Evolutionary conservation across 1,284 basidiomycete species (phyloP), one percentile per base, ranked within the genome.

Genomic region (Puccinia hordei): DNA sequence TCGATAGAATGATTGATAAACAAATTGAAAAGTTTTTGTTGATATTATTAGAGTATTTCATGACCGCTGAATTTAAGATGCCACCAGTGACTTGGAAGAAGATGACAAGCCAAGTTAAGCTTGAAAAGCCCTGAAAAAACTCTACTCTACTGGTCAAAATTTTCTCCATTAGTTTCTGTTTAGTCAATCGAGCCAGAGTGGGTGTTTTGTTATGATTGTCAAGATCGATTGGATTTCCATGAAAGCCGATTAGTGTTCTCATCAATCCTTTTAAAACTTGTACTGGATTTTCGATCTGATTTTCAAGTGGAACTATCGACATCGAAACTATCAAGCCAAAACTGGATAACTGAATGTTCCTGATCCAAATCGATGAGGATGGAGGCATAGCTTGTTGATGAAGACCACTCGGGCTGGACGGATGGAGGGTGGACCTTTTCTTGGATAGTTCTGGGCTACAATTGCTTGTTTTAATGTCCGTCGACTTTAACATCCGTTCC

Each of bases 21-120:
- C 84, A 84, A 59, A 85, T 83, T 2, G 85, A 84, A 80, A 86
- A 86, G 38, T 85, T 85, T 76, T 86, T 86, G 38, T 85, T 83
- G 69, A 86, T 84, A 78, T 86, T 86, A 83, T 86, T 85, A 24
- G 86, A 85, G 66, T 86, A 83, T 81, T 86, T 85, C 81, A 86
- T 84, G 30, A 83, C 83, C 81, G 84, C 74, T 81, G 85, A 85
- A 73, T 85, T 85, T 6, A 85, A 81, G 6, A 86, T 82, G 12
- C 86, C 86, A 46, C 85, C 85, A 2, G 84, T 82, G 12, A 85
- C 85, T 73, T 86, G 85, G n/a, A 86, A 81, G 44, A 82, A 77
- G 51, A 86, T 83, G 35, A 86, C 85, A 35, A 83, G 82, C 85
- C 85, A 86, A 0, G 84, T 84, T 73, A 85, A 82, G 10, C 78